These are phyloP conservation scores for Chlorella sp. DNA, from an alignment of 139 green algal genomes.

Conservation along the genomic window DNA sequence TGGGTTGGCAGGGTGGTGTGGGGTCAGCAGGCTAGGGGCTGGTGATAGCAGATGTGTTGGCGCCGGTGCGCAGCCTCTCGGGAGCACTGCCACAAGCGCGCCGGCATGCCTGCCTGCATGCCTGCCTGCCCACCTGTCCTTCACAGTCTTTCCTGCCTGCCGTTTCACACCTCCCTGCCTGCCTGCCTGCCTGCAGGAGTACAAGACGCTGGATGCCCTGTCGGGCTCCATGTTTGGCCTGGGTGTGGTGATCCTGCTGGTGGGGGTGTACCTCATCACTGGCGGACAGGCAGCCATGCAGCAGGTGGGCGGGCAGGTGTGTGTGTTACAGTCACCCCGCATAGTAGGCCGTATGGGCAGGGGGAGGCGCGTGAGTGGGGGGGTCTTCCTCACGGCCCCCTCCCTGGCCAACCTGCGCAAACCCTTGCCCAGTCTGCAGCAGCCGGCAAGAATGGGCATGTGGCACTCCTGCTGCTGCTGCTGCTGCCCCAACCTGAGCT, in stretches of 20 bases:
- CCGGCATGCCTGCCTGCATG: not conserved
- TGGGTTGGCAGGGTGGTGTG: too few species aligned
- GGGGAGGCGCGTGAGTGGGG: too few species aligned
- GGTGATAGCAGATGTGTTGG: too few species aligned
- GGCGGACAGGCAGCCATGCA: not conserved
- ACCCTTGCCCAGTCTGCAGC: not conserved
- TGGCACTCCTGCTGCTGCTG: too few species aligned
- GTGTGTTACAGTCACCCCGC: too few species aligned
- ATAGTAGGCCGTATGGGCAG: too few species aligned
- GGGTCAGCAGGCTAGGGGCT: too few species aligned
- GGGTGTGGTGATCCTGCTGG: conserved; percentile 61
- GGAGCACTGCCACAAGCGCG: not conserved
- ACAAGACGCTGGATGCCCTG: conserved; percentile 62
- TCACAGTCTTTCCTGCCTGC: not conserved
- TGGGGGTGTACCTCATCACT: conserved; percentile 42
- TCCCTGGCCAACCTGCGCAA: too few species aligned
- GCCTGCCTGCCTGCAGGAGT: conserved; percentile 60
- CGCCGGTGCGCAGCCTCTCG: too few species aligned
- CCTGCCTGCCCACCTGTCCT: not conserved
- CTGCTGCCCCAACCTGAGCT: too few species aligned
- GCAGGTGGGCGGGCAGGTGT: conserved; percentile 4
- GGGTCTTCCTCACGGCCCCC: too few species aligned
- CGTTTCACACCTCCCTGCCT: not conserved
- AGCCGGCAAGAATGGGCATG: too few species aligned
- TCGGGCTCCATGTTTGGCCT: conserved; percentile 78